Percentiles rank a stretch among this genome's conserved stretches.
Evolutionary conservation across 1,139 yeast genomes (phyloP).

Genomic region (Kurtzmaniella natalensis): DNA sequence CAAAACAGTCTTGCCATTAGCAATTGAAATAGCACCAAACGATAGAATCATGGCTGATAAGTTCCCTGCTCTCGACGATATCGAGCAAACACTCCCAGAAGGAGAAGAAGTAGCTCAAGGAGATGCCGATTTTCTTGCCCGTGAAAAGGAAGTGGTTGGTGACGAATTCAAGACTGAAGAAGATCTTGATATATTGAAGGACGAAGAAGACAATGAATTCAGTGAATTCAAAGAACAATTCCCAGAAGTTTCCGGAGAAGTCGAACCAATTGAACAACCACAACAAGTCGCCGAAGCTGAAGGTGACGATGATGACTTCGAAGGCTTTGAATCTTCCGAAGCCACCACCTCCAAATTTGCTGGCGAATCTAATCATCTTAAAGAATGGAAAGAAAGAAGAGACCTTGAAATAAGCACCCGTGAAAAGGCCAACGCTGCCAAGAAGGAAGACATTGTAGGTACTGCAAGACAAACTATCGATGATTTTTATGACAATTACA

Average conservation of each 20-base stretch:
- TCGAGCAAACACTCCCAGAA: conserved; percentile 32
- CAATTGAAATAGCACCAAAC: too few relatives aligned
- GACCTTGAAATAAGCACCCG: conserved; percentile 77
- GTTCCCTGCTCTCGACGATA: conserved; percentile 75
- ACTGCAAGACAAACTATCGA: conserved; percentile 88
- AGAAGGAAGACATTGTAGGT: conserved; percentile 62
- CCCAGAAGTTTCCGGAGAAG: conserved; percentile 50
- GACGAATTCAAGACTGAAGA: conserved; percentile 73
- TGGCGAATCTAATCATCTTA: conserved; percentile 54
- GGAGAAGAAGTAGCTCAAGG: conserved; percentile 24
- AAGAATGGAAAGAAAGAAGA: conserved; percentile 83
- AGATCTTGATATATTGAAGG: conserved; percentile 51
- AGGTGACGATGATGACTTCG: conserved; percentile 23
- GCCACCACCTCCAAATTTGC: conserved; percentile 13
- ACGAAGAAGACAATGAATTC: conserved; percentile 56
- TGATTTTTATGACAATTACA: conserved; percentile 91
- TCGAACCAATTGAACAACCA: conserved; percentile 14
- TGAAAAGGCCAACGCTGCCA: conserved; percentile 67
- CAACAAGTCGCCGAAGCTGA: conserved; percentile 21
- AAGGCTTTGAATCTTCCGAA: conserved; percentile 18
- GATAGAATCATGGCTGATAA: conserved; percentile 66
- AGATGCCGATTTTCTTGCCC: conserved; percentile 64
- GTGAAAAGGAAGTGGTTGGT: conserved; percentile 84
- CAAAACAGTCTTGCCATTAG: too few relatives aligned
- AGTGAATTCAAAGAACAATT: conserved; percentile 64